A percentile compares a stretch with the other conserved stretches of the same genome.
Conservation (phyloP, 768 basidiomycete genomes). For the Lepiota subincarnata region DNA sequence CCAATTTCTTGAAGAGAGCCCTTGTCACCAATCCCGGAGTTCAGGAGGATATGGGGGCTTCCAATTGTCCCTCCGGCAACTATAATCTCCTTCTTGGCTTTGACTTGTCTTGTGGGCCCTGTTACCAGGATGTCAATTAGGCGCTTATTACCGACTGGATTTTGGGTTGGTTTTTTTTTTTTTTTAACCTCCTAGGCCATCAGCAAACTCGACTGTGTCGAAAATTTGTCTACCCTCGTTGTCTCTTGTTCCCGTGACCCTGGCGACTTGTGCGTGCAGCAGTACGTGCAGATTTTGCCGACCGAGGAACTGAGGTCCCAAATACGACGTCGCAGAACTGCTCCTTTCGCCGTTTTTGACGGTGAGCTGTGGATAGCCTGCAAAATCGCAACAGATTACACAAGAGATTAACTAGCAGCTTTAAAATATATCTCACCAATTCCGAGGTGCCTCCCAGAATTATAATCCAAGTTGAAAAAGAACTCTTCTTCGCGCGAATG, state of each 20-base stretch:
- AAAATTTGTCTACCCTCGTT: slow-evolving; percentile 17
- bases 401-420: slow-evolving; percentile 31
- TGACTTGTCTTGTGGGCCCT: neutral
- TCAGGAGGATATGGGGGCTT: too few species aligned
- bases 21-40: too few species aligned
- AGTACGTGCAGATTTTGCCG: slow-evolving; percentile 30
- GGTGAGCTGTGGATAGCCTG: slow-evolving; percentile 26
- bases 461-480: slow-evolving; percentile 11
- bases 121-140: neutral
- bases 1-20: slow-evolving; percentile 10
- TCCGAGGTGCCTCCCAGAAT: slow-evolving; percentile 10
- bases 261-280: slow-evolving; percentile 21
- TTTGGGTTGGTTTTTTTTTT: neutral
- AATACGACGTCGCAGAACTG: slow-evolving; percentile 28
- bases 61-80: slow-evolving; percentile 11
- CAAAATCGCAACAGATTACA: slow-evolving; percentile 5
- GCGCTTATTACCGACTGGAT: too few species aligned
- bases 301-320: slow-evolving; percentile 20
- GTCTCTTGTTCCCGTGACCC: slow-evolving; percentile 20
- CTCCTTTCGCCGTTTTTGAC: slow-evolving; percentile 24
- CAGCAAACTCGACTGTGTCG: slow-evolving; percentile 19
- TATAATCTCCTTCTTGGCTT: slow-evolving; percentile 24
- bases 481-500: slow-evolving; percentile 10
- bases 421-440: slow-evolving; percentile 23
- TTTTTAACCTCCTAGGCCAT: slow-evolving; percentile 13